Percentiles rank a stretch among this genome's conserved stretches.
Conservation (phyloP, 2,329 filamentous ascomycete species). For the Rutstroemia sp. region DNA sequence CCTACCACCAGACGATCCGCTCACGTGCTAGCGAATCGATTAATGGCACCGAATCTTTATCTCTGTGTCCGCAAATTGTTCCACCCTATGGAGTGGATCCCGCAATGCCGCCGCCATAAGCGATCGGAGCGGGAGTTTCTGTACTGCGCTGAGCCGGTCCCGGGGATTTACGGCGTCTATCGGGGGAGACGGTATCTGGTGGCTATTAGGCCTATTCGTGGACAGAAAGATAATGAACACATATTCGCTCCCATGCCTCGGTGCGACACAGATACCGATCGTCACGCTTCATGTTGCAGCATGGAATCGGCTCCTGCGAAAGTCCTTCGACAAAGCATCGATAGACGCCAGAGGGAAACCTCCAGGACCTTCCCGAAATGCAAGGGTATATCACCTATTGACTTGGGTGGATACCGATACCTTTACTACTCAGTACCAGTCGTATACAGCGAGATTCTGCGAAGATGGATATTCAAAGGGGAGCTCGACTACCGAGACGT, state of each 20-base stretch:
- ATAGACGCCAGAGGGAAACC: not conserved
- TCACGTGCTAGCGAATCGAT: not conserved
- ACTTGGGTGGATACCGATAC: conserved; percentile 11
- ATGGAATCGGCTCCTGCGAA: not conserved
- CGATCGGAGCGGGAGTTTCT: not conserved
- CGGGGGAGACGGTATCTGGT: not conserved
- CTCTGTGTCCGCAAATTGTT: conserved; percentile 9
- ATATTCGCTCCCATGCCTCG: conserved; percentile 4
- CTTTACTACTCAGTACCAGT: conserved; percentile 11
- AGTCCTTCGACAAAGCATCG: not conserved
- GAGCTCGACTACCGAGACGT: conserved; percentile 12
- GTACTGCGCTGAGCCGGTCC: conserved; percentile 8
- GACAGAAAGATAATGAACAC: conserved; percentile 8
- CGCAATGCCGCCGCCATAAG: not conserved
- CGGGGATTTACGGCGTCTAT: conserved; percentile 13
- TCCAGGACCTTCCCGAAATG: not conserved
- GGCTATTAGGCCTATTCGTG: not conserved
- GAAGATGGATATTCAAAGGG: conserved; percentile 12
- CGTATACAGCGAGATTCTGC: conserved; percentile 10
- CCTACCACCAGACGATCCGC: not conserved
- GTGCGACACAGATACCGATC: too few relatives aligned
- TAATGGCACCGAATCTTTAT: conserved; percentile 10
- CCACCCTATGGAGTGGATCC: not conserved
- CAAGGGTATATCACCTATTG: not conserved
- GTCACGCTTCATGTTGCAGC: too few relatives aligned